Evolutionary conservation across 208 protist genomes (phyloP).

Genomic region (Acanthamoeba lenticulata): DNA sequence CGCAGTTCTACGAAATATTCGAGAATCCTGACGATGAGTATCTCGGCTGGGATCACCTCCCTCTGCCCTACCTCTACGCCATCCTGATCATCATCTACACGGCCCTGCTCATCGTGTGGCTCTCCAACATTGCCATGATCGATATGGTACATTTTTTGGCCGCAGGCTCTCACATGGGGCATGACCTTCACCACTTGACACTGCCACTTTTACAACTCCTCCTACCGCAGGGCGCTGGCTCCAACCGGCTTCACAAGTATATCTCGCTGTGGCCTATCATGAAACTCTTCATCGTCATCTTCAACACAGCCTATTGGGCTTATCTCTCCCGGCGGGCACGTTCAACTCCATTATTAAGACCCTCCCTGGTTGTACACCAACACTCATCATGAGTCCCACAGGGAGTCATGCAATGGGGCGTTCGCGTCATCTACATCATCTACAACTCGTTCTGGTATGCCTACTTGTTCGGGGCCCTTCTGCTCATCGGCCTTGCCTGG

Average conservation of each 20-base stretch:
- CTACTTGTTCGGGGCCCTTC: not conserved
- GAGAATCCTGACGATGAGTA: not conserved
- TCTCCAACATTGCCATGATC: not conserved
- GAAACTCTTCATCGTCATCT: not conserved
- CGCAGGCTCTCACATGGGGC: not conserved
- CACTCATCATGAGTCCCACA: not conserved
- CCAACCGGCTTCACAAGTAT: constrained; percentile 17
- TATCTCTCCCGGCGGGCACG: not conserved
- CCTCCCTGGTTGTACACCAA: not conserved
- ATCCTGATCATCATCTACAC: not conserved
- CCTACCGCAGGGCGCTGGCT: not conserved
- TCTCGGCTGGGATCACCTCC: constrained; percentile 4
- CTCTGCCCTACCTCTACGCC: constrained; percentile 32
- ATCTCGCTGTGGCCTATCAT: not conserved
- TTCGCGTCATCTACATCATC: not conserved
- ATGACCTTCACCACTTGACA: not conserved
- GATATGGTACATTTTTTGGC: not conserved
- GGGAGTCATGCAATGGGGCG: not conserved
- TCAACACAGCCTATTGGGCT: constrained; percentile 1
- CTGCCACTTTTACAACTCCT: not conserved
- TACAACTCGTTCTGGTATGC: constrained; percentile 29
- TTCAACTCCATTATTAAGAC: not conserved
- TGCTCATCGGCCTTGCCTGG: not conserved
- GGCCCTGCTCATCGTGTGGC: not conserved
- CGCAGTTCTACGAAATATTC: not conserved